Evolutionary conservation across 2,329 filamentous ascomycete species (phyloP).

Genomic region (Talaromyces sp.): DNA sequence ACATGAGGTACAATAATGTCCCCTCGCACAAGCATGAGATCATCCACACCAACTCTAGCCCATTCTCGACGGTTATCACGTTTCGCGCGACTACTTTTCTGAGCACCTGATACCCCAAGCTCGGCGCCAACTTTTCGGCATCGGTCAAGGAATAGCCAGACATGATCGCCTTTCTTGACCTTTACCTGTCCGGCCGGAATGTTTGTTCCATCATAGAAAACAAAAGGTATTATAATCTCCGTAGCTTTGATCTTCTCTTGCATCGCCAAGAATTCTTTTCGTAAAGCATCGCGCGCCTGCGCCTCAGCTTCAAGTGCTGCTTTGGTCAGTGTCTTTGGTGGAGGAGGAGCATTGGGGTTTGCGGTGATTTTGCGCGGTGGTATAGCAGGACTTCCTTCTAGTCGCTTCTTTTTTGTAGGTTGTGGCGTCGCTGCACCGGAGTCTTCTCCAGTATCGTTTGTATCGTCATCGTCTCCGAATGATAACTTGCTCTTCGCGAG

Average conservation of each 20-base stretch:
- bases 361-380: slow-evolving; percentile 40
- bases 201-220: slow-evolving; percentile 94
- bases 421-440: slow-evolving; percentile 37
- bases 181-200: slow-evolving; percentile 79
- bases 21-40: slow-evolving; percentile 87
- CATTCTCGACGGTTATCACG: slow-evolving; percentile 73
- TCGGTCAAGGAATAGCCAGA: slow-evolving; percentile 91
- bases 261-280: slow-evolving; percentile 75
- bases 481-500: slow-evolving; percentile 62
- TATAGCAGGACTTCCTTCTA: slow-evolving; percentile 32
- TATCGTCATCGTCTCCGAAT: slow-evolving; percentile 65
- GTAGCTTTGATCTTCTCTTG: slow-evolving; percentile 86
- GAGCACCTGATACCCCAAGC: slow-evolving; percentile 66
- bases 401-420: slow-evolving; percentile 39
- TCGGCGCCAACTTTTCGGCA: slow-evolving; percentile 88
- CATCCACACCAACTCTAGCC: slow-evolving; percentile 91
- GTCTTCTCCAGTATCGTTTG: slow-evolving; percentile 53
- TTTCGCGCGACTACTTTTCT: slow-evolving; percentile 44
- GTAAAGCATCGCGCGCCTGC: slow-evolving; percentile 68
- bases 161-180: slow-evolving; percentile 87
- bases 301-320: slow-evolving; percentile 75
- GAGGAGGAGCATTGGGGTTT: slow-evolving; percentile 47
- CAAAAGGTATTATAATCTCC: slow-evolving; percentile 88
- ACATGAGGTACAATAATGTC: slow-evolving; percentile 93
- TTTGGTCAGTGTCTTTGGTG: slow-evolving; percentile 76